Evolutionary conservation across 139 green algal genomes (phyloP), one percentile per base, ranked within the genome.

Genomic region (Picochlorum sp.): DNA sequence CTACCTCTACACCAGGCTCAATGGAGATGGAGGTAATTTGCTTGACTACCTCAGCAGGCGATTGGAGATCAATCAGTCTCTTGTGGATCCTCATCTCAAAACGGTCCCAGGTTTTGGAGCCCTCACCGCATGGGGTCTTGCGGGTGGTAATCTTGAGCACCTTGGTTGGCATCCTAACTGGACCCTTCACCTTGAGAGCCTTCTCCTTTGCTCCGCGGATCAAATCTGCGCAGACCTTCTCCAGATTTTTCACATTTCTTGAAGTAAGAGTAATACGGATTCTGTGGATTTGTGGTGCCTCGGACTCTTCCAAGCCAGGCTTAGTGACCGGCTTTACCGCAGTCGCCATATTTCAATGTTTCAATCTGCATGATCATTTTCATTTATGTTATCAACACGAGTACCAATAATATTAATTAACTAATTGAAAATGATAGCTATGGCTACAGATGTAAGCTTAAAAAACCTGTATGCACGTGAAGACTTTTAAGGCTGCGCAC

Each of bases 41-140:
- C 85, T 98, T 98, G 14, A 99, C 93, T 12, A 98, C 90, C 67
- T 99, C 93, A 32, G 85, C 85, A 39, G 93, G 91, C 24, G 84
- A 93, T 81, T 95, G 85, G 77, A 99, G 69, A 84, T 99, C 93
- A 66, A 99, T 97, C 37, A 99, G 69, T 55, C 93, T 82, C 87
- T 99, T 99, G 88, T 99, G 93, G 68, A 99, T 92, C 41, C 90
- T 76, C 85, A 98, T 89, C 84, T 97, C 87, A 57, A 95, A 96
- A 49, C 80, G 64, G 69, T 99, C 93, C 69, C 73, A 99, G 51
- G 93, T 99, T 88, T 98, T 98, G 76, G 93, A 98, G 84, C 92
- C 93, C 74, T 99, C 83, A 81, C 93, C 93, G 70, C 81, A 97
- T 30, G 93, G 93, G 2, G 88, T 92, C 85, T 99, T 99, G 70